Evolutionary conservation across 2,329 filamentous ascomycete genomes (phyloP).

Genomic region (Sphaceloma murrayae): DNA sequence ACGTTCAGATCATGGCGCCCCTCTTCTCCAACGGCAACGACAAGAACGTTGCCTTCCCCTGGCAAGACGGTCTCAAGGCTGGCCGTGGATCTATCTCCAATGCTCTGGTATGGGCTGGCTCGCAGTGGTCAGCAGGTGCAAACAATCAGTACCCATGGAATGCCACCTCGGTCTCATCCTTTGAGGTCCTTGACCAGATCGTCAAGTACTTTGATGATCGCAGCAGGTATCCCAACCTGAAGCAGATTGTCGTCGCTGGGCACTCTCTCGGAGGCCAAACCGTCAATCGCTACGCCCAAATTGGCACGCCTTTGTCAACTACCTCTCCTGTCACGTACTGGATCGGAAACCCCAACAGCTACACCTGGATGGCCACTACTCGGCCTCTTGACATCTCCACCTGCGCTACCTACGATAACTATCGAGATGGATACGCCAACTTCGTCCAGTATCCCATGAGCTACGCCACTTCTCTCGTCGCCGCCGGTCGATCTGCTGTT

Average conservation of each 20-base stretch:
- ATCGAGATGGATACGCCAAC: constrained; percentile 29
- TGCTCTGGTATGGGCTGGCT: constrained; percentile 29
- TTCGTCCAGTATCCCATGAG: constrained; percentile 27
- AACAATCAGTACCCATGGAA: constrained; percentile 30
- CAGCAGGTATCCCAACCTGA: constrained; percentile 28
- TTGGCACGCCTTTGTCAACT: constrained; percentile 23
- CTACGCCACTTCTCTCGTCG: constrained; percentile 26
- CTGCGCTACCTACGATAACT: constrained; percentile 29
- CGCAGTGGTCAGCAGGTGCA: constrained; percentile 29
- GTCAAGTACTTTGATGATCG: constrained; percentile 29
- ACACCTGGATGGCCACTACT: constrained; percentile 27
- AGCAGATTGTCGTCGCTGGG: constrained; percentile 31
- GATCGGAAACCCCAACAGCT: constrained; percentile 31
- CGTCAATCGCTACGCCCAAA: constrained; percentile 29
- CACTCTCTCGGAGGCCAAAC: constrained; percentile 31
- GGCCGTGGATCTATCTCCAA: constrained; percentile 27
- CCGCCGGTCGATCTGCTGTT: constrained; percentile 25
- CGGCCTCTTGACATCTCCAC: constrained; percentile 26
- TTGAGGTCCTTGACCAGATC: constrained; percentile 30
- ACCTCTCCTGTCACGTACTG: constrained; percentile 26
- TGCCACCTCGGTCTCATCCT: constrained; percentile 25
- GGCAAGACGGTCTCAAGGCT: constrained; percentile 22
- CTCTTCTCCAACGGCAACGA: constrained; percentile 32
- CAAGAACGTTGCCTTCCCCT: constrained; percentile 30
- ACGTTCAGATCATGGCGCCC: constrained; percentile 28